Evolutionary conservation across 495 filamentous ascomycete genomes (phyloP).

Genomic region (Trichoderma asperelloides): DNA sequence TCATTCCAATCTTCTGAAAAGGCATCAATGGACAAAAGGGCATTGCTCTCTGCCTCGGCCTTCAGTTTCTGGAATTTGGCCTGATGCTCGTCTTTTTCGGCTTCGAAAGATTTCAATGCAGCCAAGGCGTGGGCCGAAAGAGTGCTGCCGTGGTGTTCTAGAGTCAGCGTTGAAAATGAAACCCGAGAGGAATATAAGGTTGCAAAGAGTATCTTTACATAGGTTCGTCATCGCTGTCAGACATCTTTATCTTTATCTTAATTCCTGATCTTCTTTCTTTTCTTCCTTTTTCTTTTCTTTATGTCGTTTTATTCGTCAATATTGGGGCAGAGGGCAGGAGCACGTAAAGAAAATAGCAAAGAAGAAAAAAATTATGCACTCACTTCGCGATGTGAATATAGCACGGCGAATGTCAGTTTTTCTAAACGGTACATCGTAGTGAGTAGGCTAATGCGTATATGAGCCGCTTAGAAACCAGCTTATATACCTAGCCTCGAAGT

Average conservation of each 20-base stretch:
- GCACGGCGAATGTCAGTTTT: too few relatives aligned
- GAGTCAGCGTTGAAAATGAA: not conserved
- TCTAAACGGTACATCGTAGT: not conserved
- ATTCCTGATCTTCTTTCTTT: not conserved
- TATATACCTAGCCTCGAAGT: not conserved
- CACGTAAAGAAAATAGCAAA: too few relatives aligned
- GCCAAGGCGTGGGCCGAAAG: slow-evolving; percentile 52
- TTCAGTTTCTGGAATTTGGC: slow-evolving; percentile 54
- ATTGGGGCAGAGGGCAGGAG: not conserved
- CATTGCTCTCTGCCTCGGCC: slow-evolving; percentile 38
- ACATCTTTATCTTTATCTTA: not conserved
- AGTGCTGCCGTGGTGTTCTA: slow-evolving; percentile 24
- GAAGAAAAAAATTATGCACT: too few relatives aligned
- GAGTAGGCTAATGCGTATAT: not conserved
- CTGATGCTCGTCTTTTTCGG: slow-evolving; percentile 52
- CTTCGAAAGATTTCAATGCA: slow-evolving; percentile 60
- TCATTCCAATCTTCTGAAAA: slow-evolving; percentile 79
- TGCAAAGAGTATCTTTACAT: slow-evolving; percentile 24
- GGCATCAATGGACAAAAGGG: slow-evolving; percentile 53
- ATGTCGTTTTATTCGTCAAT: not conserved
- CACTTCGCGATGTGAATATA: too few relatives aligned
- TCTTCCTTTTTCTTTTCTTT: too few relatives aligned
- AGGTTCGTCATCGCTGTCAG: slow-evolving; percentile 31
- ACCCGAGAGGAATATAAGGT: not conserved
- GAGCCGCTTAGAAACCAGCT: not conserved